These are phyloP conservation scores for Punctularia strigosozonata DNA, from an alignment of 768 basidiomycete species.

Conservation along the genomic window DNA sequence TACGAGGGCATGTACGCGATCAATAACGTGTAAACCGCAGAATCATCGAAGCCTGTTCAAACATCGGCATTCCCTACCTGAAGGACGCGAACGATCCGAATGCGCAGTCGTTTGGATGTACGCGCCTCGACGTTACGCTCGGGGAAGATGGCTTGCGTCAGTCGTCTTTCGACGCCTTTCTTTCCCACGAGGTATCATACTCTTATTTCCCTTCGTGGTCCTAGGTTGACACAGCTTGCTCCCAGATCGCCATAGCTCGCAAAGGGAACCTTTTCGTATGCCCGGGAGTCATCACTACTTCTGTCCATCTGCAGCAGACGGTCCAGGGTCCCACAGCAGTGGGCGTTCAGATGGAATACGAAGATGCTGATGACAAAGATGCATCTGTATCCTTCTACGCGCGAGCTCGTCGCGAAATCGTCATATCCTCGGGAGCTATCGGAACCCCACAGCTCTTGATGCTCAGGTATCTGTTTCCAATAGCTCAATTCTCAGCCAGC, in stretches of 20 bases:
- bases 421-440: constrained; percentile 14
- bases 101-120: neutral
- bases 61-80: neutral
- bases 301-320: neutral
- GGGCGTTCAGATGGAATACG: neutral
- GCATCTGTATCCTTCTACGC: constrained; percentile 1
- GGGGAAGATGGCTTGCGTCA: neutral
- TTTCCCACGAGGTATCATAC: neutral
- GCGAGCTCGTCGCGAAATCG: constrained; percentile 10
- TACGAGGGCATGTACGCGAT: neutral
- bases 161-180: neutral
- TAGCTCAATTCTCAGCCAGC: neutral
- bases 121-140: neutral
- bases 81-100: neutral
- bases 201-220: neutral
- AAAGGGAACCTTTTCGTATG: neutral
- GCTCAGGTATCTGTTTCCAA: constrained; percentile 13
- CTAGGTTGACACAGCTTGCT: too few relatives aligned
- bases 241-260: too few relatives aligned
- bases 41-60: neutral
- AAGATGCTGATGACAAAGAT: neutral
- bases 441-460: constrained; percentile 27
- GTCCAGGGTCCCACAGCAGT: constrained; percentile 2
- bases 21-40: too few relatives aligned
- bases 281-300: neutral